phyloP scores from a whole-genome alignment of 2,329 filamentous ascomycete species.

The Triangularia setosa region DNA sequence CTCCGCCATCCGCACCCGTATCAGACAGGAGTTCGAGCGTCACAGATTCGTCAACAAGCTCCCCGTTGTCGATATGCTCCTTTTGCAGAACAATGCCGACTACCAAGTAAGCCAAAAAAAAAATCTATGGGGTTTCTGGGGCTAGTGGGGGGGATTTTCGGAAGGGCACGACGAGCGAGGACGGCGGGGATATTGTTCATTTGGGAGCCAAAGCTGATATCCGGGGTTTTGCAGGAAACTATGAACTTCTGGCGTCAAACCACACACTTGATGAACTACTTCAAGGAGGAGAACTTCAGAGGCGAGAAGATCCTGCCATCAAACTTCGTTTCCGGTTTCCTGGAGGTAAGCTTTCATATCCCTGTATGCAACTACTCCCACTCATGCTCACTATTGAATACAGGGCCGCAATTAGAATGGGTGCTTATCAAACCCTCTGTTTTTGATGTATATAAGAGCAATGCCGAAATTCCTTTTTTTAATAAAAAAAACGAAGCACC shows the following conservation, averaged over 20 bases:
- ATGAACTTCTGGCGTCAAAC: conserved; percentile 99
- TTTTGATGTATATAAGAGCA: conserved; percentile 15
- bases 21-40: conserved; percentile 94
- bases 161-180: neutral
- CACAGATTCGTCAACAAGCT: conserved; percentile 91
- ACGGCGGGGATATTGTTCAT: neutral
- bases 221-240: conserved; percentile 66
- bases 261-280: conserved; percentile 94
- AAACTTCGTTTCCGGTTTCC: conserved; percentile 90
- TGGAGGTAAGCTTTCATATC: conserved; percentile 65
- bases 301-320: conserved; percentile 74
- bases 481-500: neutral
- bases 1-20: conserved; percentile 82
- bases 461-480: conserved; percentile 8
- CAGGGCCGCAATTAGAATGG: conserved; percentile 47
- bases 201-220: neutral
- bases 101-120: conserved; percentile 67
- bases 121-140: neutral
- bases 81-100: conserved; percentile 88
- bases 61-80: conserved; percentile 78
- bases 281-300: conserved; percentile 77
- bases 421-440: conserved; percentile 23
- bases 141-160: conserved; percentile 21
- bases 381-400: neutral
- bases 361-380: neutral